phyloP scores from a whole-genome alignment of 1,284 basidiomycete genomes.

The Cystobasidium slooffiae region DNA sequence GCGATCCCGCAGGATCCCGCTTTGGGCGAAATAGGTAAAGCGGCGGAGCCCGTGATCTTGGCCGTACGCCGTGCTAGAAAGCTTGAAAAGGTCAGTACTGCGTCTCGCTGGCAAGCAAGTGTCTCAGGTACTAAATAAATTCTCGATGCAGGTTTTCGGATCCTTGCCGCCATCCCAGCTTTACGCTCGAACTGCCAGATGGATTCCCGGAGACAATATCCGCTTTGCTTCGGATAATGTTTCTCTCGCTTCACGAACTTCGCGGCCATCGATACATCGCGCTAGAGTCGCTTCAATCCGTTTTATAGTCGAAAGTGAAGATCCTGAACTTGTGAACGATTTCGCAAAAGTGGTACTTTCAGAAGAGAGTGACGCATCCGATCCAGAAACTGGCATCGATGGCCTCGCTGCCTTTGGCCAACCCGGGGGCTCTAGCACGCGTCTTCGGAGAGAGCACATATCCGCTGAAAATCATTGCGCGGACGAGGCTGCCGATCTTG shows the following conservation, averaged over 20 bases:
- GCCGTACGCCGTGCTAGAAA: constrained; percentile 38
- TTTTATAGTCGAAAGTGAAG: constrained; percentile 31
- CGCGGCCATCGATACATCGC: constrained; percentile 9
- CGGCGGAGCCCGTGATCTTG: constrained; percentile 30
- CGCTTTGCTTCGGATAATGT: constrained; percentile 1
- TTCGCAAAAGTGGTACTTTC: constrained; percentile 33
- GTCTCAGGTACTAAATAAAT: background rate
- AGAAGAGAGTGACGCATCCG: constrained; percentile 30
- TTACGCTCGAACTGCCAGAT: constrained; percentile 9
- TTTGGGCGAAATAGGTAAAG: constrained; percentile 9
- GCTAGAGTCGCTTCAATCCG: constrained; percentile 19
- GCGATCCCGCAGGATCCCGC: background rate
- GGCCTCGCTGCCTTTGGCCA: background rate
- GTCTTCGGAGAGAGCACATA: background rate
- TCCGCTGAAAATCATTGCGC: background rate
- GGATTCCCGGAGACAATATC: background rate
- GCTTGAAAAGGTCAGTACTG: constrained; percentile 26
- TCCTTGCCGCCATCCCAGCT: constrained; percentile 32
- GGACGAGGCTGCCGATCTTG: background rate
- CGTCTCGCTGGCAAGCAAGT: background rate
- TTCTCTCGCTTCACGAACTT: constrained; percentile 4
- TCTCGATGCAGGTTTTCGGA: constrained; percentile 22
- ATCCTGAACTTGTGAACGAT: constrained; percentile 21
- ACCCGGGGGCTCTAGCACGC: background rate
- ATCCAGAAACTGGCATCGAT: background rate